A percentile compares a stretch with the other conserved stretches of the same genome.
phyloP scores from a whole-genome alignment of 2,329 filamentous ascomycete genomes.

The Fusarium sp. region DNA sequence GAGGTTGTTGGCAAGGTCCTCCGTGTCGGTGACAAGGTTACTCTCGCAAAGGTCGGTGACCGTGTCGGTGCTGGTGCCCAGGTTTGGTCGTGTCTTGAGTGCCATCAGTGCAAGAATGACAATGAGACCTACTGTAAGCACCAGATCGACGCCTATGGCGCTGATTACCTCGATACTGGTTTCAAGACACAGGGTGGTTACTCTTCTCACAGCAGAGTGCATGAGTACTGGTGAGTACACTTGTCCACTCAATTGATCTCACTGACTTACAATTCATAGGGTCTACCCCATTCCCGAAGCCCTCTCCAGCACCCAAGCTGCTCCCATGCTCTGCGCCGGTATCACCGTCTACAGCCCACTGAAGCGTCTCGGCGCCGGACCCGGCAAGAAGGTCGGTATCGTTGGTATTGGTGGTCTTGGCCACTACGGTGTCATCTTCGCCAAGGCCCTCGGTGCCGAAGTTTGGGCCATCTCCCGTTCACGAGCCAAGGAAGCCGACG shows the following conservation, averaged over 20 bases:
- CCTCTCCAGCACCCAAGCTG: constrained; percentile 69
- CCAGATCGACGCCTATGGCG: constrained; percentile 60
- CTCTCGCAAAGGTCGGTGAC: constrained; percentile 63
- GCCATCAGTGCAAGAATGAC: constrained; percentile 52
- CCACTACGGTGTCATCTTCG: constrained; percentile 75
- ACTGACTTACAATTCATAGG: constrained; percentile 47
- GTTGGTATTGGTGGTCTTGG: constrained; percentile 78
- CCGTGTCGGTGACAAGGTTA: constrained; percentile 65
- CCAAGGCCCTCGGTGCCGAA: constrained; percentile 72
- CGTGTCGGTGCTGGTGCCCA: constrained; percentile 69
- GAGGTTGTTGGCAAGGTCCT: constrained; percentile 77
- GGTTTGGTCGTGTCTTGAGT: constrained; percentile 60
- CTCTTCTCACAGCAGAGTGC: constrained; percentile 48
- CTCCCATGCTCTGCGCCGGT: constrained; percentile 86
- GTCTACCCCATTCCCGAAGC: constrained; percentile 79
- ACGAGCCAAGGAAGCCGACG: constrained; percentile 68
- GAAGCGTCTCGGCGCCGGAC: constrained; percentile 77
- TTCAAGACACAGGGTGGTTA: constrained; percentile 69
- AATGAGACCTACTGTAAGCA: constrained; percentile 54
- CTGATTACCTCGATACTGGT: constrained; percentile 59
- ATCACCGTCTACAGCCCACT: constrained; percentile 83
- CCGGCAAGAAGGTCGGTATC: constrained; percentile 81
- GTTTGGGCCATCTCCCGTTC: constrained; percentile 69
- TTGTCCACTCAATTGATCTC: neutral
- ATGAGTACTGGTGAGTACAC: constrained; percentile 57